Percentiles rank a stretch among this genome's conserved stretches.
Evolutionary conservation across 345 rosid species (phyloP).

Genomic region (Bruguiera sexangula): DNA sequence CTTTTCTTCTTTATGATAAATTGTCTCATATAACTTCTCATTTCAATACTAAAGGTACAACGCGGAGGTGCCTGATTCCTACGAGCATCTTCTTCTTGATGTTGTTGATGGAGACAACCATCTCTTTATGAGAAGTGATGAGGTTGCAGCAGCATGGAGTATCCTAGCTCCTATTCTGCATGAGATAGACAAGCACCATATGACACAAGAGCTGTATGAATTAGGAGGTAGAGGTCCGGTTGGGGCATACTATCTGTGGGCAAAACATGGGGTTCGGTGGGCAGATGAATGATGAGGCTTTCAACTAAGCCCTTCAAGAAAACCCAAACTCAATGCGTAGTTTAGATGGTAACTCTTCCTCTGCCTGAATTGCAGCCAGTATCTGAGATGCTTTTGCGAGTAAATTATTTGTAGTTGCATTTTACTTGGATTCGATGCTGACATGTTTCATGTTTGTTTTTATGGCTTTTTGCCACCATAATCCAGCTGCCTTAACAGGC

Average conservation of each 20-base stretch:
- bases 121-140: conserved; percentile 79
- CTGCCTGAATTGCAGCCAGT: no score
- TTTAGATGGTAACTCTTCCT: no score
- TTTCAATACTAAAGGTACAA: conserved; percentile 39
- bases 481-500: no score
- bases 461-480: no score
- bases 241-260: conserved; percentile 71
- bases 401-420: no score
- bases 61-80: conserved; percentile 68
- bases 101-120: conserved; percentile 81
- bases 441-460: no score
- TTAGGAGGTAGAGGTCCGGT: conserved; percentile 75
- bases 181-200: conserved; percentile 52
- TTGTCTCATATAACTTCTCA: background rate
- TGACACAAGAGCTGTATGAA: conserved; percentile 58
- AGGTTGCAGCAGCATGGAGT: conserved; percentile 73
- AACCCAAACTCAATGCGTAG: background rate
- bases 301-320: background rate
- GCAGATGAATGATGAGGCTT: conserved; percentile 33
- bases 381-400: no score
- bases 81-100: conserved; percentile 74
- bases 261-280: conserved; percentile 68
- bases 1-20: background rate
- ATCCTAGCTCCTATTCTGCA: conserved; percentile 48
- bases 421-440: no score